Conservation (phyloP, 2,329 filamentous ascomycete genomes). For the Didymella glomerata region DNA sequence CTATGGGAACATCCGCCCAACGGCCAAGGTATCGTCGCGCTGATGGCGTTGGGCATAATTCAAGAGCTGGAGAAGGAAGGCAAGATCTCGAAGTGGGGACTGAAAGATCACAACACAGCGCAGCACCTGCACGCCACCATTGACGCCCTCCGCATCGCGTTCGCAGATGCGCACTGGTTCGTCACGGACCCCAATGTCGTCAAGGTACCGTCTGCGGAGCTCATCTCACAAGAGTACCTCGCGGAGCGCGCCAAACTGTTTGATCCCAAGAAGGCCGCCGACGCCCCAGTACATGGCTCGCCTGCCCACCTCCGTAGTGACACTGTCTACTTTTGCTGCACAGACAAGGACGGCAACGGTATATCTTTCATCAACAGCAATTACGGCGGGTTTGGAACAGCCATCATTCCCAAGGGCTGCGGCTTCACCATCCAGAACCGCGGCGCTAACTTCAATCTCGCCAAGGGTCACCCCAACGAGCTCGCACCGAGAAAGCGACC, state of each 20-base stretch:
- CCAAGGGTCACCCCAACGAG: conserved; percentile 76
- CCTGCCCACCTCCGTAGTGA: conserved; percentile 85
- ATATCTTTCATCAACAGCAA: conserved; percentile 98
- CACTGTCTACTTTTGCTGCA: conserved; percentile 91
- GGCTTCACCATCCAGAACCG: conserved; percentile 96
- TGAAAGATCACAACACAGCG: conserved; percentile 80
- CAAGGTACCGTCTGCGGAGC: conserved; percentile 72
- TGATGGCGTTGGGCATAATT: conserved; percentile 93
- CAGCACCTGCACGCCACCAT: conserved; percentile 81
- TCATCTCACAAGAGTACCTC: conserved; percentile 79
- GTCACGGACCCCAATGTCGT: conserved; percentile 81
- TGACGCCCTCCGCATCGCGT: conserved; percentile 86
- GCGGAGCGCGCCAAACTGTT: conserved; percentile 73
- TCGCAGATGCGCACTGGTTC: conserved; percentile 90
- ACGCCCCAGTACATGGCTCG: conserved; percentile 71
- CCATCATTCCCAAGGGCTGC: conserved; percentile 83
- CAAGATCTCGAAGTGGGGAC: conserved; percentile 74
- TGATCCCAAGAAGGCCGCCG: conserved; percentile 60
- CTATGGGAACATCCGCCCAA: conserved; percentile 98
- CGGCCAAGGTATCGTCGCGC: conserved; percentile 91
- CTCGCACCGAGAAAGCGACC: conserved; percentile 85
- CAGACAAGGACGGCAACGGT: conserved; percentile 84
- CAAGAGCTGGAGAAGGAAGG: conserved; percentile 81
- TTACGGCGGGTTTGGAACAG: conserved; percentile 87
- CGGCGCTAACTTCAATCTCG: conserved; percentile 83